These are phyloP conservation scores for Ganoderma multipileum DNA, from an alignment of 1,284 basidiomycete genomes.

Conservation along the genomic window DNA sequence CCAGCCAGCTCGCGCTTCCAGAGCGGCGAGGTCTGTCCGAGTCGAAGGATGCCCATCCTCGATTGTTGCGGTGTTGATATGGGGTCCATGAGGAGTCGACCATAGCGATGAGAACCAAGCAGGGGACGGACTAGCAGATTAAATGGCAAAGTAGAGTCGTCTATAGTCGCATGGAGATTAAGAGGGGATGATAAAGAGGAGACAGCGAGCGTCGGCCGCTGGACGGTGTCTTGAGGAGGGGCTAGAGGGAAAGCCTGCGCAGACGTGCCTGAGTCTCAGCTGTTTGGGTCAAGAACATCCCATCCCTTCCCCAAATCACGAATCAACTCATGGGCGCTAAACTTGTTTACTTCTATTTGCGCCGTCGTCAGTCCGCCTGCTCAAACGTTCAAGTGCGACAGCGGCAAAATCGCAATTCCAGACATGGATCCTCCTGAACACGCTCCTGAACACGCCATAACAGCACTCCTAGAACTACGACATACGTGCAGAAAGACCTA, in stretches of 20 bases:
- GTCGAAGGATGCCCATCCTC: constrained; percentile 29
- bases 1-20: constrained; percentile 34
- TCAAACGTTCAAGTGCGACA: too few species aligned
- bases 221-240: constrained; percentile 21
- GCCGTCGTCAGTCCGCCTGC: too few species aligned
- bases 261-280: constrained; percentile 6
- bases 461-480: background rate
- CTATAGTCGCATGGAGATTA: constrained; percentile 32
- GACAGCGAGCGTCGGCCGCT: constrained; percentile 24
- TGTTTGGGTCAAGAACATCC: constrained; percentile 2
- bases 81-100: constrained; percentile 27
- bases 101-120: constrained; percentile 20
- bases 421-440: too few species aligned
- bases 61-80: constrained; percentile 23
- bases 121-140: constrained; percentile 20
- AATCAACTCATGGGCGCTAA: constrained; percentile 1
- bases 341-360: constrained; percentile 22
- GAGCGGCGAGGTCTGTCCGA: constrained; percentile 27
- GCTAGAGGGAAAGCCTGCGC: constrained; percentile 5
- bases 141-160: constrained; percentile 19
- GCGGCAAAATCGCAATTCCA: too few species aligned
- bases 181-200: constrained; percentile 20
- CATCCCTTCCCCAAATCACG: background rate
- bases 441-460: background rate
- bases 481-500: background rate